These are phyloP conservation scores for Lasiosphaeris hirsuta DNA, from an alignment of 495 filamentous ascomycete species.

Conservation along the genomic window DNA sequence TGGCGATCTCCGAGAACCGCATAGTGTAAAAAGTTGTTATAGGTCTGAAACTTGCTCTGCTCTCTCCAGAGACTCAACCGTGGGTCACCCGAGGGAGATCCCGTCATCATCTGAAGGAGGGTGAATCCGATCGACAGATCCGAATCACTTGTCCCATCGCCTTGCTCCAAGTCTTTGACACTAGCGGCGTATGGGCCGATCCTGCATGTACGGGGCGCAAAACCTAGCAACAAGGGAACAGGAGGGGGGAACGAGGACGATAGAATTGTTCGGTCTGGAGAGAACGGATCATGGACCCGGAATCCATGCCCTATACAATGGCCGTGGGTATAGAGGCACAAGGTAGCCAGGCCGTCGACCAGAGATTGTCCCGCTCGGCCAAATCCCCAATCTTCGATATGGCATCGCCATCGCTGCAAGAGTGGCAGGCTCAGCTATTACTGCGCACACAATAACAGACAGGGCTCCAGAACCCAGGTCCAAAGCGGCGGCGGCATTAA, in stretches of 20 bases:
- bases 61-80: not conserved
- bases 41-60: not conserved
- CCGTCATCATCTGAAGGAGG: constrained; percentile 6
- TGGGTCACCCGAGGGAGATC: not conserved
- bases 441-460: constrained; percentile 1
- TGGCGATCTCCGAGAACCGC: not conserved
- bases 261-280: not conserved
- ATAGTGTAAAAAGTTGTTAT: not conserved
- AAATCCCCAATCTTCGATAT: too few species aligned
- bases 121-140: constrained; percentile 13
- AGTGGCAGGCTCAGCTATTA: not conserved
- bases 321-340: too few species aligned
- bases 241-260: not conserved
- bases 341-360: too few species aligned
- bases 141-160: not conserved
- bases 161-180: not conserved
- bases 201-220: not conserved
- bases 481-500: constrained; percentile 12
- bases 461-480: constrained; percentile 9
- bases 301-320: not conserved
- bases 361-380: too few species aligned
- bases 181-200: constrained; percentile 1
- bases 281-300: not conserved
- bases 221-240: not conserved
- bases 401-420: constrained; percentile 5